Conservation (phyloP, 192 early-diverging fungal genomes). For the Coemansia sp. region DNA sequence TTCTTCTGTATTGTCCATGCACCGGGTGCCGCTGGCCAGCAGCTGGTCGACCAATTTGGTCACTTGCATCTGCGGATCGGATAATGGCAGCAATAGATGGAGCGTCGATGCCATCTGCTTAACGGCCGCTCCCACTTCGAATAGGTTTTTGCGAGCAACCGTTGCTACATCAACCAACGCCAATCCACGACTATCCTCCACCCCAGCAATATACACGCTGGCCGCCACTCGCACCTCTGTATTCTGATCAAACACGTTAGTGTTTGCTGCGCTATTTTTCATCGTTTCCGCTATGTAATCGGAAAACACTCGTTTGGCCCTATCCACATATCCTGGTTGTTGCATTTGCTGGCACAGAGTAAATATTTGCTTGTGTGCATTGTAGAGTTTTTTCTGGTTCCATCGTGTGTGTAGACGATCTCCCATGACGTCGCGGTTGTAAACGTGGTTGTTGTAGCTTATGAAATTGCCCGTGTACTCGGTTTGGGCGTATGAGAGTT, state of each 20-base stretch:
- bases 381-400: slow-evolving; percentile 18
- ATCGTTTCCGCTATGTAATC: slow-evolving; percentile 3
- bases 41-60: slow-evolving; percentile 27
- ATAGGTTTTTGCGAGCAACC: slow-evolving; percentile 14
- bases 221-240: slow-evolving; percentile 11
- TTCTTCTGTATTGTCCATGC: not conserved
- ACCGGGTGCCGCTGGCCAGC: slow-evolving; percentile 5
- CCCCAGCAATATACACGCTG: slow-evolving; percentile 34
- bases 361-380: slow-evolving; percentile 1
- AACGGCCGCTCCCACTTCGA: slow-evolving; percentile 18
- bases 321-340: slow-evolving; percentile 3
- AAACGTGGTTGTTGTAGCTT: not conserved
- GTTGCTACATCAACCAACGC: slow-evolving; percentile 22
- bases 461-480: too few relatives aligned
- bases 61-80: slow-evolving; percentile 26
- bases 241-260: slow-evolving; percentile 18
- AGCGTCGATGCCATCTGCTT: slow-evolving; percentile 10
- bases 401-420: slow-evolving; percentile 22
- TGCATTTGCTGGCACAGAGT: slow-evolving; percentile 6
- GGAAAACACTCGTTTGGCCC: slow-evolving; percentile 23
- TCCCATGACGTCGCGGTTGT: too few relatives aligned
- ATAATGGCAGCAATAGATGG: slow-evolving; percentile 4
- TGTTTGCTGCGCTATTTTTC: not conserved
- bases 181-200: slow-evolving; percentile 12
- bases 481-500: too few relatives aligned